These are phyloP conservation scores for Eucalyptus curtisii DNA, from an alignment of 345 rosid species.

Conservation along the genomic window DNA sequence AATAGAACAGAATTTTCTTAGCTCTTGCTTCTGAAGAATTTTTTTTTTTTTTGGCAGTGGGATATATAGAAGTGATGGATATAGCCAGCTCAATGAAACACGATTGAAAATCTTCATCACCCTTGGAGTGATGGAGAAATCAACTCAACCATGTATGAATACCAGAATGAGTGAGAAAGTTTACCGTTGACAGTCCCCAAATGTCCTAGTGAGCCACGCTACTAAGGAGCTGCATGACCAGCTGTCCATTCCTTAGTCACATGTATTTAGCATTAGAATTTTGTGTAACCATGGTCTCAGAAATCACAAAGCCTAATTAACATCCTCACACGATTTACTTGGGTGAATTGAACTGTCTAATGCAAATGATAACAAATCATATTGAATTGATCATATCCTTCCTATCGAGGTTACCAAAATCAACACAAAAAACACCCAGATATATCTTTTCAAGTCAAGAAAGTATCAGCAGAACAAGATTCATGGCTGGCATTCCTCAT, in stretches of 20 bases:
- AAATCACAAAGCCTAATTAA: not conserved
- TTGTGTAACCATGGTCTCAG: not conserved
- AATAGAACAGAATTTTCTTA: conserved; percentile 6
- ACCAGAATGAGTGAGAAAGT: not conserved
- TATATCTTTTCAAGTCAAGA: not conserved
- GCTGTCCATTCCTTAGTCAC: not conserved
- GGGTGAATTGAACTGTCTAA: not conserved
- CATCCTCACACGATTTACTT: not conserved
- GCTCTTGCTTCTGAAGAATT: not conserved
- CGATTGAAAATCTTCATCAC: not conserved
- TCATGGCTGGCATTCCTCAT: not conserved
- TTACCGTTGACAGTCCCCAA: not conserved
- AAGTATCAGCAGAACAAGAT: not conserved
- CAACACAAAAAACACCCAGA: not conserved
- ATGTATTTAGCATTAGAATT: not conserved
- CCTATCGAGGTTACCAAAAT: not conserved
- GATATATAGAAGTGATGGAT: not conserved
- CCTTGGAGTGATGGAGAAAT: not conserved
- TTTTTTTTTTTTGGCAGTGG: not conserved
- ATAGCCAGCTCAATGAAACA: not conserved
- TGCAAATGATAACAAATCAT: not conserved
- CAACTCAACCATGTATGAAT: not conserved
- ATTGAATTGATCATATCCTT: not conserved
- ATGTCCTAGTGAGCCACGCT: not conserved
- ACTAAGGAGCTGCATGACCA: not conserved